phyloP scores from a whole-genome alignment of 2,329 filamentous ascomycete genomes.

The Phoma sp. region DNA sequence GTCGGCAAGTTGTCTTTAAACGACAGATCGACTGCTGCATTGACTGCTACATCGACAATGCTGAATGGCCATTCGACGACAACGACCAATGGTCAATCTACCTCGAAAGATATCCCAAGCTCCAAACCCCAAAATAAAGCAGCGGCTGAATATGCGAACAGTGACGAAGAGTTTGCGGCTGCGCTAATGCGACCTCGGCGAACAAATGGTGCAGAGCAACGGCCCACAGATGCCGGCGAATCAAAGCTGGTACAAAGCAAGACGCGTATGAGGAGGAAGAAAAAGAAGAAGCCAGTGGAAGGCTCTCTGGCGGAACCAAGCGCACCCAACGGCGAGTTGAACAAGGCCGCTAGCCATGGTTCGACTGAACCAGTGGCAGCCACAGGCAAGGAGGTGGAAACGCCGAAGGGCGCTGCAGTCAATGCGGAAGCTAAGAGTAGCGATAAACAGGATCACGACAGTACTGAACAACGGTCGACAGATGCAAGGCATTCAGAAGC shows the following conservation, averaged over 20 bases:
- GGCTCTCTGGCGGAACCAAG: not conserved
- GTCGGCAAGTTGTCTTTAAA: conserved; percentile 33
- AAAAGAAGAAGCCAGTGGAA: conserved; percentile 35
- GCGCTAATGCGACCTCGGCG: not conserved
- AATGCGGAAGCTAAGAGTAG: not conserved
- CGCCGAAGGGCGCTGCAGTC: not conserved
- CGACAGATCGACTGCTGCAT: not conserved
- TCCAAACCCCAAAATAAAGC: not conserved
- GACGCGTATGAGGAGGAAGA: conserved; percentile 45
- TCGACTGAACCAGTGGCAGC: not conserved
- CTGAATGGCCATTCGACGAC: not conserved
- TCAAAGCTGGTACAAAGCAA: conserved; percentile 45
- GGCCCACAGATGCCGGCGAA: conserved; percentile 9
- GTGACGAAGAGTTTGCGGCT: conserved; percentile 2
- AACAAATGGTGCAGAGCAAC: not conserved
- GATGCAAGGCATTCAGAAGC: not conserved
- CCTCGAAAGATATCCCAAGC: conserved; percentile 9
- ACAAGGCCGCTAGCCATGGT: not conserved
- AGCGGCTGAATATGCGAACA: not conserved
- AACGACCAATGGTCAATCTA: not conserved
- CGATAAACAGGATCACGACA: not conserved
- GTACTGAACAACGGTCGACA: not conserved
- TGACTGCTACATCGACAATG: not conserved
- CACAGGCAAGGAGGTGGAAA: not conserved
- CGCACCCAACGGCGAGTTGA: not conserved